Evolutionary conservation across 371 early-diverging fungal genomes (phyloP).

Genomic region (Mortierella sp.): DNA sequence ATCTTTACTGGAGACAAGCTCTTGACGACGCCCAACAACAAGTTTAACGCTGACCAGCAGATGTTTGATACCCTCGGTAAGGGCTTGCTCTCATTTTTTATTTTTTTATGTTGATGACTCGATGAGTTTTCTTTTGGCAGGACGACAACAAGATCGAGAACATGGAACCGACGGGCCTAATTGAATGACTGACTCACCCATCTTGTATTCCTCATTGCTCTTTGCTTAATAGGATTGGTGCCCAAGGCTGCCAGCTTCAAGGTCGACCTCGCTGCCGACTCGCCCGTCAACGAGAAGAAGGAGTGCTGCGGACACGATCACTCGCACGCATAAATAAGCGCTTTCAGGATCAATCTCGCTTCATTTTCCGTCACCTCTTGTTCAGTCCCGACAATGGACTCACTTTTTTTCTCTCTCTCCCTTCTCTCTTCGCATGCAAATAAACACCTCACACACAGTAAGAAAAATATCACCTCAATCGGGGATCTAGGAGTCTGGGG

Average conservation of each 20-base stretch:
- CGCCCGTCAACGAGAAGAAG: conserved; percentile 36
- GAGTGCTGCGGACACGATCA: conserved; percentile 53
- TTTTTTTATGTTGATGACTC: neutral
- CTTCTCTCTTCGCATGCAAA: conserved; percentile 3
- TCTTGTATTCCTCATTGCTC: neutral
- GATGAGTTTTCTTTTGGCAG: neutral
- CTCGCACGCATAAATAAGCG: conserved; percentile 33
- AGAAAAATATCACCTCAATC: neutral
- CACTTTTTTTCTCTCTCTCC: neutral
- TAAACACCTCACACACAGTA: neutral
- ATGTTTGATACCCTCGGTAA: conserved; percentile 85
- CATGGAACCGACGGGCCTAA: neutral
- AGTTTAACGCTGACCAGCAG: conserved; percentile 76
- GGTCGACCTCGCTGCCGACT: conserved; percentile 46
- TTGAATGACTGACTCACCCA: neutral
- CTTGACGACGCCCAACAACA: conserved; percentile 90
- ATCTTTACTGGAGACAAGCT: conserved; percentile 92
- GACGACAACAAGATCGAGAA: neutral
- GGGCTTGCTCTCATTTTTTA: neutral
- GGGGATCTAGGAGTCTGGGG: neutral
- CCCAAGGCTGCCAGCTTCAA: conserved; percentile 78
- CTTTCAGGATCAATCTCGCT: neutral
- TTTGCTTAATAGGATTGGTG: conserved; percentile 64
- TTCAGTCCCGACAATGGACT: conserved; percentile 5
- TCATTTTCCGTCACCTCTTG: neutral